Evolutionary conservation across 2,329 filamentous ascomycete species (phyloP).

Genomic region (Fusarium incarnatum): DNA sequence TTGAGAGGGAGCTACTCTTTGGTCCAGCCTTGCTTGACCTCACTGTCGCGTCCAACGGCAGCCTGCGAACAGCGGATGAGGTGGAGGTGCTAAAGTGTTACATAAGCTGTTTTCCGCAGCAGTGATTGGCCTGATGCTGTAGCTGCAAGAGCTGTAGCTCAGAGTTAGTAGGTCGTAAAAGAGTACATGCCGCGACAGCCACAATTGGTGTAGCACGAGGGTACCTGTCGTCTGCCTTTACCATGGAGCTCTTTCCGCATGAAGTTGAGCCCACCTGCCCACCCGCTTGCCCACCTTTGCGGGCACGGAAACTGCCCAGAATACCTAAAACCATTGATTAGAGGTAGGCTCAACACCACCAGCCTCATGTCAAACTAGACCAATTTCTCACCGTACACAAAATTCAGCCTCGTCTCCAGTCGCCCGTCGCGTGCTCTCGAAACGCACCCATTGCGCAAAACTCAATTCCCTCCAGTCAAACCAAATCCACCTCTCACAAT

Average conservation of each 20-base stretch:
- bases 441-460: not conserved
- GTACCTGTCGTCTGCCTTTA: constrained; percentile 19
- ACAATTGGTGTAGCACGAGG: not conserved
- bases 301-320: constrained; percentile 28
- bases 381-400: constrained; percentile 25
- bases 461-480: not conserved
- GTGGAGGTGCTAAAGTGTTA: constrained; percentile 39
- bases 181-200: constrained; percentile 4
- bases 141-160: constrained; percentile 38
- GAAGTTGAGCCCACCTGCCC: constrained; percentile 22
- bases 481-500: constrained; percentile 46
- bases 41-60: constrained; percentile 53
- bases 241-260: constrained; percentile 23
- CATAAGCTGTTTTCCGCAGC: constrained; percentile 44
- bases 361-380: constrained; percentile 23
- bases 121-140: constrained; percentile 48
- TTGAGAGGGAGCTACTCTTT: constrained; percentile 24
- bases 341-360: constrained; percentile 32
- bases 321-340: constrained; percentile 26
- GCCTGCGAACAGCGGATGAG: constrained; percentile 46
- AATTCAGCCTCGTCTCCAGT: constrained; percentile 10
- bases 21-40: constrained; percentile 35
- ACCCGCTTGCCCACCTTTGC: constrained; percentile 15
- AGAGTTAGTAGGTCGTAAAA: not conserved
- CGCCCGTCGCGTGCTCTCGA: not conserved